Conservation (phyloP, 129 eudicot species). For the Rutidosis leptorrhynchoides region DNA sequence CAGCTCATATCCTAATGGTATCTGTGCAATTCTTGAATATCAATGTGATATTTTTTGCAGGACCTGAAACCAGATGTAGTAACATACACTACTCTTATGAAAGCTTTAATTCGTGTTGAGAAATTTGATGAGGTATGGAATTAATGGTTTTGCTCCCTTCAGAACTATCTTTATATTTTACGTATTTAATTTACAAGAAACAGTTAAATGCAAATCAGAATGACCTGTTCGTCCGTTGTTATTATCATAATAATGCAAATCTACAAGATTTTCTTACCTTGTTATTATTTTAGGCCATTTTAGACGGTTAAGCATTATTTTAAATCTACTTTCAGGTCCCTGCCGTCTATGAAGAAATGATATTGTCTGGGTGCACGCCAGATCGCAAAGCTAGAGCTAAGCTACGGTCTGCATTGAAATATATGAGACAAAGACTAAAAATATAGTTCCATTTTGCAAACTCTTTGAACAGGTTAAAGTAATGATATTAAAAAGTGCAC, state of each 20-base stretch:
- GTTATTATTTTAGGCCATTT: conserved; percentile 3
- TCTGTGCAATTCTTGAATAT: neutral
- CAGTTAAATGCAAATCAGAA: neutral
- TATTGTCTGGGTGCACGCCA: conserved; percentile 82
- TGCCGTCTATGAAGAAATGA: conserved; percentile 90
- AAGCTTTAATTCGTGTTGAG: conserved; percentile 84
- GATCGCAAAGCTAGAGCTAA: conserved; percentile 94
- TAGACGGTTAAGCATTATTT: neutral
- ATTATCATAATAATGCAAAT: neutral
- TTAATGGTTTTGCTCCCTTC: neutral
- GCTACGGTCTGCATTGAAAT: conserved; percentile 85
- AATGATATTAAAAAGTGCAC: neutral
- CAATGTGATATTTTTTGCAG: conserved; percentile 39
- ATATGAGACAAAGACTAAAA: conserved; percentile 68
- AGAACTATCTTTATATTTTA: neutral
- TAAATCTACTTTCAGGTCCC: conserved; percentile 65
- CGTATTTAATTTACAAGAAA: neutral
- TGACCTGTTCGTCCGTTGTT: conserved; percentile 7
- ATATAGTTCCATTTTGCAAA: conserved; percentile 28
- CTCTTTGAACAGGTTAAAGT: conserved; percentile 20
- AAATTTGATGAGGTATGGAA: conserved; percentile 70
- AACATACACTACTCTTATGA: conserved; percentile 95
- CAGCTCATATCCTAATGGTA: neutral
- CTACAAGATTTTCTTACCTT: neutral
- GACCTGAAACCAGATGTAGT: conserved; percentile 93